A percentile compares a stretch with the other conserved stretches of the same genome.
Conservation (phyloP, 192 early-diverging fungal species). For the Rhizophagus clarus region DNA sequence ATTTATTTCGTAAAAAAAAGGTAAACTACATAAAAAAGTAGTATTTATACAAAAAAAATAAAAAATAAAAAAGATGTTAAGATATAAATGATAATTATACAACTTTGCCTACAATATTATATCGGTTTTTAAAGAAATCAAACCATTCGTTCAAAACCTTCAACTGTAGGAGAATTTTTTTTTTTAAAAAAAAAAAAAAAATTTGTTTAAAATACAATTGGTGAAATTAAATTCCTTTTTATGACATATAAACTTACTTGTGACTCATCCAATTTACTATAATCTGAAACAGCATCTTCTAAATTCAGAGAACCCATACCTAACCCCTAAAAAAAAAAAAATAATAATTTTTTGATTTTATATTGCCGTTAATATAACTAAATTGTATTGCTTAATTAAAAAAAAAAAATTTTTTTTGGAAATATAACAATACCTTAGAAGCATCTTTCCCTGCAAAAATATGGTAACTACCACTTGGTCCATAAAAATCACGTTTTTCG, state of each 20-base stretch:
- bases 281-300: constrained; percentile 77
- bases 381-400: too few species aligned
- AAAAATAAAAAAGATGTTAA: neutral
- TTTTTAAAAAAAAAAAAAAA: neutral
- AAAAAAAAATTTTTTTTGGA: neutral
- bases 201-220: neutral
- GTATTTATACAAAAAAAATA: neutral
- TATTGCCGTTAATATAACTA: too few species aligned
- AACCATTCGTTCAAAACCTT: constrained; percentile 76
- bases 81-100: neutral
- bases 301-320: constrained; percentile 66
- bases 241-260: constrained; percentile 53
- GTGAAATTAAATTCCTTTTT: neutral
- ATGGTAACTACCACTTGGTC: constrained; percentile 65
- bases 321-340: constrained; percentile 50
- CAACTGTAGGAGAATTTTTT: constrained; percentile 39
- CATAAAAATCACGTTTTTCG: constrained; percentile 63
- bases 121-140: constrained; percentile 66
- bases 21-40: neutral
- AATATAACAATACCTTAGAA: constrained; percentile 54
- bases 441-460: constrained; percentile 85
- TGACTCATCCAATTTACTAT: constrained; percentile 63
- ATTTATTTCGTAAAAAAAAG: neutral
- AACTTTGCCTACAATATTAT: constrained; percentile 68
- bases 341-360: too few species aligned